Evolutionary conservation across 805 yeast genomes (phyloP), one percentile per base, ranked within the genome.

Genomic region (Yamadazyma tumulicola): DNA sequence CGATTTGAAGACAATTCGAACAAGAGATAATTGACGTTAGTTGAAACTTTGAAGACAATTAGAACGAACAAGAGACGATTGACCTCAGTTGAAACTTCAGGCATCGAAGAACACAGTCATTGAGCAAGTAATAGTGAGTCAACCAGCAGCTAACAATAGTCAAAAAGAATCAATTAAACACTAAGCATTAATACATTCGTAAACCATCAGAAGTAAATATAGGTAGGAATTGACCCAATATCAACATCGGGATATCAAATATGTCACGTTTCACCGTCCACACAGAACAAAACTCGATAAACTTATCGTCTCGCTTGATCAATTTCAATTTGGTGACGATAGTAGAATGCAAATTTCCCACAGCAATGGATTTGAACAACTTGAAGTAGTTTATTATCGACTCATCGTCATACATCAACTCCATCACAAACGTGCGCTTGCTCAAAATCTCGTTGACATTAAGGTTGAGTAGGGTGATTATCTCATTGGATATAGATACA

Each of bases 221-320:
- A 1, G 93, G 93, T 27, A 84, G 53, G 49, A 84, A 82, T 51
- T 85, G 91, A 0, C 95, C 95, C 29, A 84, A 81, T 13, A 85
- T 77, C 50, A 85, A 64, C 85, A 85, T 79, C 6, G 95, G 94
- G 31, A 85, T 77, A 57, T 84, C 91, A 59, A 84, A 85, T 31
- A 81, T 77, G 59, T 85, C 95, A 46, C 93, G 64, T 46, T 83
- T 83, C 11, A 85, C 86, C 0, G 95, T 85, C 88, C 93, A 83
- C 11, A 85, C 85, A 26, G 86, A 78, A 25, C 88, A 80, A 48
- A 88, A 84, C 40, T 76, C 76, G 16, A 80, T 71, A 36, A 35
- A 61, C 11, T 52, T 63, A 15, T 14, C 19, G 58, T 15, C 38
- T 6, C 22, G 28, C 46, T 66, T 69, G 24, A 59, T 51, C 29